Base-by-base conservation (phyloP, 768 basidiomycete genomes). In the Boletus speciosus region DNA sequence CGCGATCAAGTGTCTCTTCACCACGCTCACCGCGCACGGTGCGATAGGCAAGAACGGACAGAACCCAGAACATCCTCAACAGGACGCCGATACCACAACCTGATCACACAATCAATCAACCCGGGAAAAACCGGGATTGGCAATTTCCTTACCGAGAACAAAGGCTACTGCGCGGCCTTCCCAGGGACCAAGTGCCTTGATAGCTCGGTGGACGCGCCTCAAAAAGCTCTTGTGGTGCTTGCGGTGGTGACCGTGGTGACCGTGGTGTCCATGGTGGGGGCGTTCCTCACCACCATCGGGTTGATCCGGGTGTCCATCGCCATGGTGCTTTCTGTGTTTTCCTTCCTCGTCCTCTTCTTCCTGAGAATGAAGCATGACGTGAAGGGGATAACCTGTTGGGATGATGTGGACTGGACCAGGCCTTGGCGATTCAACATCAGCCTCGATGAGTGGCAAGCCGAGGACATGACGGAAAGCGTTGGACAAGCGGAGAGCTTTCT, bases 51-150 rank as follows among this genome's bases (percentile, higher is more conserved):
- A 93, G 71, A 55, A 92, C 71, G 31, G 77, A 66, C 60, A 91
- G 64, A 59, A 92, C 89, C 79, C 80, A 92, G 66, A 90, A 62
- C 85, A 92, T 90, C 66, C 90, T 78, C 53, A 92, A 69, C 25
- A 93, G 78, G 41, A 91, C 90, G 51, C 90, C 90, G 49, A 91
- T 81, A 47, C 90, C 90, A 62, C 88, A 90, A n/a, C 89, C 88
- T 90, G 34, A 16, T 46, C 39, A 47, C 4, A 36, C 10, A 12
- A 31, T 35, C 21, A 5, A 43, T 60, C 25, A 58, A 19, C 6
- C 10, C 2, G 38, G 19, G 12, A 39, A 19, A 47, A 35, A 44
- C 5, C 3, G 16, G 35, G 1, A 52, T 11, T 9, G 4, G 2
- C 4, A 5, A 40, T 25, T 31, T 29, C 76, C 81, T 61, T 47